A percentile compares a stretch with the other conserved stretches of the same genome.
phyloP scores from a whole-genome alignment of 176 grass and related monocot species.

The Avena sativa region DNA sequence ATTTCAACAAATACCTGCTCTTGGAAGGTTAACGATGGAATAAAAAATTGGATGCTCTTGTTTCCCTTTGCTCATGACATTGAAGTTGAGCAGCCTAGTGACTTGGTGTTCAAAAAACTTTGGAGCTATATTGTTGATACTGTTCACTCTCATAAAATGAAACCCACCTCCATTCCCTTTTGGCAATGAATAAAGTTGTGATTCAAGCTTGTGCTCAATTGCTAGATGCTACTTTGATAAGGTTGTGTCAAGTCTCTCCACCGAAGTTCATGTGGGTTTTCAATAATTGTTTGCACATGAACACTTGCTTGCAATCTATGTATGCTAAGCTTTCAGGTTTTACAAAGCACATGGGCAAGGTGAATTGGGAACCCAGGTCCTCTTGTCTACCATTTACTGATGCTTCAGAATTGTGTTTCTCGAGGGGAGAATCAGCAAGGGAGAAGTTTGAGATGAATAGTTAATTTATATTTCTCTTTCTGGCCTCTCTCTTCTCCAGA shows the following conservation, averaged over 20 bases:
- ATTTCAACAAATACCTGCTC: too few relatives aligned
- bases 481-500: background rate
- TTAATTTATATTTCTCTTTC: background rate
- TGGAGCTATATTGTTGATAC: background rate
- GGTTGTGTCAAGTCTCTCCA: background rate
- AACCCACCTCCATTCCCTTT: background rate
- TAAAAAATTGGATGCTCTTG: background rate
- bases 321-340: conserved; percentile 1
- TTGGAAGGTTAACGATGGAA: background rate
- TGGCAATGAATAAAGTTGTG: background rate
- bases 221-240: background rate
- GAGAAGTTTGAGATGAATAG: too few relatives aligned
- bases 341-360: background rate
- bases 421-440: too few relatives aligned
- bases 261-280: background rate
- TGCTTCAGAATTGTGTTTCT: too few relatives aligned
- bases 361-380: background rate
- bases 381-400: too few relatives aligned
- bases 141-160: background rate
- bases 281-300: background rate
- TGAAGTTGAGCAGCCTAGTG: background rate
- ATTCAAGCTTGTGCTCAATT: background rate
- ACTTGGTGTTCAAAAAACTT: background rate
- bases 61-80: background rate
- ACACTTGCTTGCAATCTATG: background rate